Base-by-base conservation (phyloP, 2,329 filamentous ascomycete species). In the Penicillium sp. region DNA sequence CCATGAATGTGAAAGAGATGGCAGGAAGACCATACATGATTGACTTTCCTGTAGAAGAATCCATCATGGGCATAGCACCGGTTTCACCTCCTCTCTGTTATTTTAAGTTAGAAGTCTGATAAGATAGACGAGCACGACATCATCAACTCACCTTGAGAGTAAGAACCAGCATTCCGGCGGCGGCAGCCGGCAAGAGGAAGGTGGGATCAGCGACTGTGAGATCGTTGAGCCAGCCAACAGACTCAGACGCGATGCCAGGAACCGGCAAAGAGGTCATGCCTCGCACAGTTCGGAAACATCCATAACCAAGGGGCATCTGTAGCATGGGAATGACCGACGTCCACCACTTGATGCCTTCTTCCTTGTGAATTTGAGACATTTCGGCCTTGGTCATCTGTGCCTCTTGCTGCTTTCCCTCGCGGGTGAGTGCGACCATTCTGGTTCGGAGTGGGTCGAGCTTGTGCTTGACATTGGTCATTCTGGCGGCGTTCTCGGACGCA, bases 241-340 rank as follows among this genome's bases (percentile, higher is more conserved):
- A 87, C 31, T 89, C 90, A 1, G 76, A 77, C 64, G 90, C 83
- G 60, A 97, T 73, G 1, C 85, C 87, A 0, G 93, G 93, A 5
- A 97, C 91, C 4, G 93, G 93, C 45, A 97, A 77, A 21, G 79
- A 72, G 1, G 85, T 75, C 89, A 96, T 95, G 62, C 82, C 86
- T 49, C 85, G 82, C 59, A 95, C 72, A 43, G 93, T 79, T 56
- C 89, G 85, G 80, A 93, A 97, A 56, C 89, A 86, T 65, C 92
- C 91, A 71, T 86, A 91, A 57, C 88, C 89, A 60, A 96, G 79
- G 5, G 92, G 86, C 11, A 88, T 74, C 65, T 89, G 86, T 27
- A 86, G 22, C 59, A 89, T 71, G 7, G 85, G 85, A 9, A 83
- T 58, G 21, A 88, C 76, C 16, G 79, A 75, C 58, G 78, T 80